phyloP scores from a whole-genome alignment of 306 rosid genomes.

The Herpetospermum pedunculosum region DNA sequence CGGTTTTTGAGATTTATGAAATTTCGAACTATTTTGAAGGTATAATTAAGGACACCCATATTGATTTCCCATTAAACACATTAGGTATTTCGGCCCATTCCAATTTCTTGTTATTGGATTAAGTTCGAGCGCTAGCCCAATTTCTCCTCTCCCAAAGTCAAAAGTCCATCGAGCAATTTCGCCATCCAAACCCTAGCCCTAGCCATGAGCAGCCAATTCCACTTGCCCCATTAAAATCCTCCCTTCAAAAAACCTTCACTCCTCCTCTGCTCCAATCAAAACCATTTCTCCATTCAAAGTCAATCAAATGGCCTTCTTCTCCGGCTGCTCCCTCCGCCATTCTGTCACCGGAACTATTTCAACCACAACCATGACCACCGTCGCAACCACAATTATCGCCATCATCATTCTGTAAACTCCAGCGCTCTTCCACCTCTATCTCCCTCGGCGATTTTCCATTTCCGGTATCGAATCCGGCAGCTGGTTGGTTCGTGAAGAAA shows the following conservation, averaged over 20 bases:
- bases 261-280: not conserved
- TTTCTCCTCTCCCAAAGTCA: not conserved
- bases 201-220: not conserved
- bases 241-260: not conserved
- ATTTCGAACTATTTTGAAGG: no score
- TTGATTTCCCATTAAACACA: no score
- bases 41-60: no score
- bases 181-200: not conserved
- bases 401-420: not conserved
- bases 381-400: not conserved
- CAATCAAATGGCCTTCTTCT: not conserved
- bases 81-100: not conserved
- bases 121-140: not conserved
- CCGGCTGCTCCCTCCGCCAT: not conserved
- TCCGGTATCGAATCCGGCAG: not conserved
- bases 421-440: not conserved
- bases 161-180: not conserved
- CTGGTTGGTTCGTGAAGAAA: not conserved
- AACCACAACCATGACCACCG: not conserved
- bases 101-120: not conserved
- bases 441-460: not conserved
- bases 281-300: not conserved
- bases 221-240: not conserved
- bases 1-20: no score
- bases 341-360: not conserved